Percentiles rank a stretch among this genome's conserved stretches.
Evolutionary conservation across 441 rosid genomes (phyloP).

Genomic region (Melastoma candidum): DNA sequence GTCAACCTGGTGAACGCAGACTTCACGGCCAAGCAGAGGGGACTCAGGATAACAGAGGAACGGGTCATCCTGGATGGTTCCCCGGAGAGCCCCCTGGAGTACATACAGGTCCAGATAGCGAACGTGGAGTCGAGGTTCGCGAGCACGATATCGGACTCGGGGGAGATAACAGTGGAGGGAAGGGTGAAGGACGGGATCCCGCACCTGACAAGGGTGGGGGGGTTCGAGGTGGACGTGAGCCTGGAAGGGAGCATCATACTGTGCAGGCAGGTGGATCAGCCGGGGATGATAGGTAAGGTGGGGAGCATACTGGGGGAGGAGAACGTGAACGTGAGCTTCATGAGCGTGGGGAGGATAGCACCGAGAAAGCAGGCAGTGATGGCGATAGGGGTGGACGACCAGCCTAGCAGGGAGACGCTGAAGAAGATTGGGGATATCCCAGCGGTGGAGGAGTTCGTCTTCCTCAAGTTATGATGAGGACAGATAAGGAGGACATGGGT

Average conservation of each 20-base stretch:
- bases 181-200: slow-evolving; percentile 19
- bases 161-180: slow-evolving; percentile 18
- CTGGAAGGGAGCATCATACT: slow-evolving; percentile 18
- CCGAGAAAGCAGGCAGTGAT: slow-evolving; percentile 17
- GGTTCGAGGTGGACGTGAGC: slow-evolving; percentile 20
- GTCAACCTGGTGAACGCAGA: slow-evolving; percentile 20
- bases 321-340: slow-evolving; percentile 19
- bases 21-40: slow-evolving; percentile 19
- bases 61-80: slow-evolving; percentile 19
- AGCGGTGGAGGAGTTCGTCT: slow-evolving; percentile 13
- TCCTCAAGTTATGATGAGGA: slow-evolving; percentile 14
- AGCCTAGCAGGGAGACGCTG: slow-evolving; percentile 15
- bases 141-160: slow-evolving; percentile 17
- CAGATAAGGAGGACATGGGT: too few species aligned
- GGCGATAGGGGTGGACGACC: slow-evolving; percentile 20
- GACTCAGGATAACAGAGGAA: slow-evolving; percentile 18
- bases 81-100: slow-evolving; percentile 19
- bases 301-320: slow-evolving; percentile 21
- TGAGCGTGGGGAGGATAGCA: slow-evolving; percentile 18
- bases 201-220: slow-evolving; percentile 18
- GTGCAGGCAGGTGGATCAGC: slow-evolving; percentile 22
- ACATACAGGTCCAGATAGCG: slow-evolving; percentile 16
- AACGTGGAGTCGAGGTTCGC: slow-evolving; percentile 20
- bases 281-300: slow-evolving; percentile 16
- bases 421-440: slow-evolving; percentile 16